Evolutionary conservation across 495 filamentous ascomycete genomes (phyloP).

Genomic region (Penicillium waksmanii): DNA sequence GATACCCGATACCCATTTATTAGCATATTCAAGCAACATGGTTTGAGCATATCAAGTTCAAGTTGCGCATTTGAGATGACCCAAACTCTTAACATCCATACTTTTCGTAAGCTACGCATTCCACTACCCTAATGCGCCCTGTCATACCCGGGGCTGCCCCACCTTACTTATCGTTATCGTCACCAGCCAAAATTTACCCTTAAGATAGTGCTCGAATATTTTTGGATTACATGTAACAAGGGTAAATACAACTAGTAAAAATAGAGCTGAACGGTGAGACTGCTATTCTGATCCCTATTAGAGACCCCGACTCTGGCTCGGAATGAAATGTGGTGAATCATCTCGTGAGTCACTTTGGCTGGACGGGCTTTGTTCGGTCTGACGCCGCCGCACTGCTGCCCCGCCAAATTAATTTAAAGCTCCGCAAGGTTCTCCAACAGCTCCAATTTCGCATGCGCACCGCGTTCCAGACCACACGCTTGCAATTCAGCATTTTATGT

Average conservation of each 20-base stretch:
- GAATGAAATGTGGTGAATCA: not conserved
- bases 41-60: constrained; percentile 27
- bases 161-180: too few species aligned
- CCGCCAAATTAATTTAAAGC: constrained; percentile 15
- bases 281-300: not conserved
- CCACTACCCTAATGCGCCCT: too few species aligned
- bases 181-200: too few species aligned
- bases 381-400: not conserved
- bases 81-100: too few species aligned
- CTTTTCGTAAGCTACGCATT: too few species aligned
- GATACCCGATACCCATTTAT: constrained; percentile 24
- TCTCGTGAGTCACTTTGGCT: not conserved
- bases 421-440: constrained; percentile 7
- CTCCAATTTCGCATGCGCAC: not conserved
- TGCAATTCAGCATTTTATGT: not conserved
- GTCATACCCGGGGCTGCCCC: too few species aligned
- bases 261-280: too few species aligned
- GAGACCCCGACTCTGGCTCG: not conserved
- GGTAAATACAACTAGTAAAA: too few species aligned
- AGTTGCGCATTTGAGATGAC: too few species aligned
- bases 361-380: not conserved
- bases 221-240: too few species aligned
- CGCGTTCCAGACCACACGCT: not conserved
- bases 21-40: not conserved
- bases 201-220: too few species aligned